Conservation (phyloP, 129 eudicot species). For the Escallonia herrerae region DNA sequence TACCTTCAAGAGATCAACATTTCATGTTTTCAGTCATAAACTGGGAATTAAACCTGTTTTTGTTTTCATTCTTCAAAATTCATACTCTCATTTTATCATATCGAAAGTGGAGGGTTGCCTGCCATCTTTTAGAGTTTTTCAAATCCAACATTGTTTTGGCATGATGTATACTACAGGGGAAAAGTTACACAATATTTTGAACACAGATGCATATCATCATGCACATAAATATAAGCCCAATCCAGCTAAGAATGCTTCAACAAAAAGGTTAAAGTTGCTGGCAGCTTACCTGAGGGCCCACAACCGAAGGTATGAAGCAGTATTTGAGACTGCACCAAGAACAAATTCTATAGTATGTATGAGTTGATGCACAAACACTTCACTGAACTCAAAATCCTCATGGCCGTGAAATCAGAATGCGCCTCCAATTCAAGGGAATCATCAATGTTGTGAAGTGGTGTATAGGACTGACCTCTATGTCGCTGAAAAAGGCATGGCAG, state of each 20-base stretch:
- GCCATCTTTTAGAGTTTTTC: neutral
- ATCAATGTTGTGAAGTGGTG: conserved; percentile 43
- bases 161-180: neutral
- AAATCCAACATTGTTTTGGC: neutral
- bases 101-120: neutral
- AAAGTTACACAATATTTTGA: neutral
- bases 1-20: too few species aligned
- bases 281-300: conserved; percentile 76
- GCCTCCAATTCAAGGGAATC: conserved; percentile 46
- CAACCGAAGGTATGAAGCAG: conserved; percentile 89
- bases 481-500: conserved; percentile 37
- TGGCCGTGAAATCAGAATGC: conserved; percentile 38
- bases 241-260: neutral
- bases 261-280: conserved; percentile 4
- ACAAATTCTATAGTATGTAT: conserved; percentile 93
- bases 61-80: too few species aligned
- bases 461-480: conserved; percentile 61
- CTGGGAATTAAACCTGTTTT: too few species aligned
- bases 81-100: neutral
- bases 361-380: conserved; percentile 78
- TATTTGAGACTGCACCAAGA: conserved; percentile 85
- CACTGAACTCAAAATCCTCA: conserved; percentile 72
- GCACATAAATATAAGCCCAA: neutral
- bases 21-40: too few species aligned
- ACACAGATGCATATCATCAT: neutral